A percentile compares a stretch with the other conserved stretches of the same genome.
Conservation (phyloP, 2,329 filamentous ascomycete genomes). For the Hypocrella siamensis region DNA sequence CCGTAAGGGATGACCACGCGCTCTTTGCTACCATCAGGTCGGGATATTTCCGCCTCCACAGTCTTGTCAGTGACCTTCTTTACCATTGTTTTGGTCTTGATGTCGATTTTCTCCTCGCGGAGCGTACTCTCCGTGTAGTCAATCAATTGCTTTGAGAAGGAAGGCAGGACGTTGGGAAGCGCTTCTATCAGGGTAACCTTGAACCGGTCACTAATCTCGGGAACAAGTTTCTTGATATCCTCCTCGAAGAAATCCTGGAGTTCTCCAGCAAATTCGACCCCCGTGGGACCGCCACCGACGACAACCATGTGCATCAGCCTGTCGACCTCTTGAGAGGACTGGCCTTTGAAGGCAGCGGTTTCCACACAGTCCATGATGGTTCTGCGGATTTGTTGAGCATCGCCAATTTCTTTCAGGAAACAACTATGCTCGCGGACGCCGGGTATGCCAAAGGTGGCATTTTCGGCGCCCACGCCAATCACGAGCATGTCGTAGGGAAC, state of each 20-base stretch:
- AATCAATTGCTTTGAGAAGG: slow-evolving; percentile 98
- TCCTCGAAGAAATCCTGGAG: slow-evolving; percentile 98
- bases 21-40: slow-evolving; percentile 72
- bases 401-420: slow-evolving; percentile 96
- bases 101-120: slow-evolving; percentile 95
- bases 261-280: slow-evolving; percentile 96
- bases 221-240: slow-evolving; percentile 95
- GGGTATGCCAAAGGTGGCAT: slow-evolving; percentile 94
- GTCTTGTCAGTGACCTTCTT: slow-evolving; percentile 89
- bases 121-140: slow-evolving; percentile 99
- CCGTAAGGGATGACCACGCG: slow-evolving; percentile 78
- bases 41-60: slow-evolving; percentile 76
- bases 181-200: slow-evolving; percentile 96
- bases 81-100: slow-evolving; percentile 97
- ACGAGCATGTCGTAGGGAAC: slow-evolving; percentile 98
- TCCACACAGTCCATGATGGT: slow-evolving; percentile 99
- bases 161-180: slow-evolving; percentile 87
- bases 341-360: slow-evolving; percentile 96
- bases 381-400: slow-evolving; percentile 92
- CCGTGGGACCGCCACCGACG: slow-evolving; percentile 82
- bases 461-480: slow-evolving; percentile 92
- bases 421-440: slow-evolving; percentile 90
- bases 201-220: slow-evolving; percentile 89
- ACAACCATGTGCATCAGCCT: slow-evolving; percentile 97
- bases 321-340: slow-evolving; percentile 73